Conservation (phyloP, 805 yeast genomes). For the Lipomyces spencermartinsiae region DNA sequence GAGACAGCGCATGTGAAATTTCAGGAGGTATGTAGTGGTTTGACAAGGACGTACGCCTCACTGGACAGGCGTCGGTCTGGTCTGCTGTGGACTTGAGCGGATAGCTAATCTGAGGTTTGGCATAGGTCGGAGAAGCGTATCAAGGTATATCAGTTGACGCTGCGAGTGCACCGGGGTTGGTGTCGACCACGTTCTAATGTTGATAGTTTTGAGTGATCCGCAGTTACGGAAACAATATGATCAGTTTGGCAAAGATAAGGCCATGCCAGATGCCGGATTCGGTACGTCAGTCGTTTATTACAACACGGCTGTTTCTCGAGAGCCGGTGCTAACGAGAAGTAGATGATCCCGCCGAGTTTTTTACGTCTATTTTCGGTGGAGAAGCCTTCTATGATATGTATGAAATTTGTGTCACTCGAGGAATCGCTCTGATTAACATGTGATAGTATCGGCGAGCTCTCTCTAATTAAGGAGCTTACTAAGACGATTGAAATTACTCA, state of each 20-base stretch:
- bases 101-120: not conserved
- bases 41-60: not conserved
- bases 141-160: constrained; percentile 43
- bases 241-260: constrained; percentile 79
- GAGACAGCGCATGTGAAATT: constrained; percentile 87
- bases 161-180: not conserved
- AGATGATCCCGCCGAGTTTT: constrained; percentile 84
- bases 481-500: constrained; percentile 60
- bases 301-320: not conserved
- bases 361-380: constrained; percentile 87
- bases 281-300: constrained; percentile 44
- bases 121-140: constrained; percentile 55
- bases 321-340: not conserved
- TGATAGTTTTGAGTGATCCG: constrained; percentile 76
- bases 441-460: constrained; percentile 79
- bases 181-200: not conserved
- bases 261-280: constrained; percentile 71
- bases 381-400: constrained; percentile 75
- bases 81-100: not conserved
- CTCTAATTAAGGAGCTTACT: constrained; percentile 76
- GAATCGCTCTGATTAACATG: not conserved
- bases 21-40: constrained; percentile 61
- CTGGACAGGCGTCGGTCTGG: not conserved
- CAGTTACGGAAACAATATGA: constrained; percentile 77
- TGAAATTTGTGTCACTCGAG: constrained; percentile 6